Conservation (phyloP, 176 grass and related monocot species). For the Oryza glumipatula region DNA sequence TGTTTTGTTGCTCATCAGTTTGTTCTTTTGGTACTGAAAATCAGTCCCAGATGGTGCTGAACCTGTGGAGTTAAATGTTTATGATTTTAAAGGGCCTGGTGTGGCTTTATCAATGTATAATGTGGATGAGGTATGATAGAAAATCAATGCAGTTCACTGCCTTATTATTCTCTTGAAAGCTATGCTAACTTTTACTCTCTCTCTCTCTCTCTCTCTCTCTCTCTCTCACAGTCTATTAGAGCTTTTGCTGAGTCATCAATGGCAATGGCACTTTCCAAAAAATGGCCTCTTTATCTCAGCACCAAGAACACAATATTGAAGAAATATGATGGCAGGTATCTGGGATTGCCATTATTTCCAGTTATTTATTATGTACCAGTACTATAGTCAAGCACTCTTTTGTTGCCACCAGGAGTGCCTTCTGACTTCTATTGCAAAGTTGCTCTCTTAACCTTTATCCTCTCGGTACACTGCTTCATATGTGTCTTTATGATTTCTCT, state of each 20-base stretch:
- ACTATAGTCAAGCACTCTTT: conserved; percentile 7
- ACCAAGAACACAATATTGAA: conserved; percentile 98
- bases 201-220: too few species aligned
- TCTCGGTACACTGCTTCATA: conserved; percentile 3
- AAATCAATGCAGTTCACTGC: not conserved
- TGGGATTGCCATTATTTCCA: not conserved
- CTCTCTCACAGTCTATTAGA: conserved; percentile 64
- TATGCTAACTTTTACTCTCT: conserved; percentile 27
- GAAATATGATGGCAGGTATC: conserved; percentile 94
- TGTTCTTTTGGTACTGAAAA: conserved; percentile 48
- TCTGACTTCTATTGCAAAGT: not conserved
- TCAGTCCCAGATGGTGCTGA: conserved; percentile 68
- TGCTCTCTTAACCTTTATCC: not conserved
- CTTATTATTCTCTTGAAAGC: conserved; percentile 40
- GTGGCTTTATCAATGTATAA: conserved; percentile 95
- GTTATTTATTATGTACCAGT: not conserved
- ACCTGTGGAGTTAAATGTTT: conserved; percentile 76
- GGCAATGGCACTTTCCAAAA: conserved; percentile 82
- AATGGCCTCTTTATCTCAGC: conserved; percentile 92
- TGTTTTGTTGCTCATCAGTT: conserved; percentile 8
- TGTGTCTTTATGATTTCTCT: conserved; percentile 2
- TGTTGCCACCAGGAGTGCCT: not conserved
- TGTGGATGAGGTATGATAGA: conserved; percentile 74
- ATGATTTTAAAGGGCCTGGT: conserved; percentile 89
- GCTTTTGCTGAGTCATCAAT: conserved; percentile 95